Base-by-base conservation (phyloP, 208 protist species). In the Trypanosoma scelopori region DNA sequence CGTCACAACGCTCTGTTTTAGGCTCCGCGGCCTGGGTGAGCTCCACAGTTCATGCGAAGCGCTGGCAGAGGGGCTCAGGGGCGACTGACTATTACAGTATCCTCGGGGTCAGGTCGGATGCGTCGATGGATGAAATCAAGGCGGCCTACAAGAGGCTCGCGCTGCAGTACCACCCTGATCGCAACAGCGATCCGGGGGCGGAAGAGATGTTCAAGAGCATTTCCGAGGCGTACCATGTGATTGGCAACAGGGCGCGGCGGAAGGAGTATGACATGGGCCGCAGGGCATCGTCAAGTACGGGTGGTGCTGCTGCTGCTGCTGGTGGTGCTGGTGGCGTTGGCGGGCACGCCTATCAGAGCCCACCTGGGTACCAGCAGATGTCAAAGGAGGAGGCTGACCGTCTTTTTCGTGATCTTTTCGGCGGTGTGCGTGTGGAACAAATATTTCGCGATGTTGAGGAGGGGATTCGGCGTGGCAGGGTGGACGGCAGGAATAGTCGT, bases 121-220 rank as follows among this genome's bases (percentile, higher is more conserved):
- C 93, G 16, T 91, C 83, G 5, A 76, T 67, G 49, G 89, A 96
- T 39, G 93, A 96, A 63, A 96, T 97, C 70, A 96, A 96, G 68
- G 76, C 64, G 22, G 87, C 93, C 1, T 97, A 97, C 64, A 93
- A 93, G 64, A 94, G 89, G 61, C 74, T 93, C 11, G 93, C 88
- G 4, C 79, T 97, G 0, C 70, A 93, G 74, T 96, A 81, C 63
- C 93, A 97, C 76, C 93, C 93, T 2, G 93, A 97, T 73, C 79
- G 88, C 48, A 96, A 97, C 58, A 80, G 81, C 57, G 74, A 79
- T 32, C 73, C 78, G 6, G 89, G 82, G 0, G 90, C 92, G 6
- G 87, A 96, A 81, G 87, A 96, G 56, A 87, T 78, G 65, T 96
- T 96, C 64, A 96, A 96, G 55, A 69, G 46, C 20, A 92, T 96